Percentiles rank a stretch among this genome's conserved stretches.
Evolutionary conservation across 192 early-diverging fungal species (phyloP).

Genomic region (Mortierella antarctica): DNA sequence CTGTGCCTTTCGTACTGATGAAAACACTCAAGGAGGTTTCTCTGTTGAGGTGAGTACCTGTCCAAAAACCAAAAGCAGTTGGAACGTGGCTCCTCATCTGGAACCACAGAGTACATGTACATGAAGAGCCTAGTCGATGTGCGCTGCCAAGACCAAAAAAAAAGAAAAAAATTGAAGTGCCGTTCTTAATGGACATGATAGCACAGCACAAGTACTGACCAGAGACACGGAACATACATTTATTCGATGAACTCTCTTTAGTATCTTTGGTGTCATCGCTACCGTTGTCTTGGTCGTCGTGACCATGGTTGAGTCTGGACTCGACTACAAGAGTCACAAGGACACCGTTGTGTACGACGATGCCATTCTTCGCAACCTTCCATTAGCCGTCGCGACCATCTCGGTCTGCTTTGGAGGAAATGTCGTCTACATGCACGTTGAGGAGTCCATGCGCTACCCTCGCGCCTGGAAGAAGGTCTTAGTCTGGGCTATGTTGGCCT

Average conservation of each 20-base stretch:
- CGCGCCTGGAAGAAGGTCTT: conserved; percentile 66
- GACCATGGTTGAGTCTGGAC: conserved; percentile 59
- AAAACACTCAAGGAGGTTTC: conserved; percentile 78
- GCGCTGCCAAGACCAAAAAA: too few relatives aligned
- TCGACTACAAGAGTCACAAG: conserved; percentile 61
- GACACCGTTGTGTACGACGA: conserved; percentile 48
- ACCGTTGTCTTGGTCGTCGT: conserved; percentile 70
- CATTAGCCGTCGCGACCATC: conserved; percentile 71
- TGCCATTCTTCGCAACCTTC: conserved; percentile 63
- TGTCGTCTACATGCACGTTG: conserved; percentile 77
- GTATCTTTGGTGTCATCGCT: conserved; percentile 71
- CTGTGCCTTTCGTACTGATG: conserved; percentile 71
- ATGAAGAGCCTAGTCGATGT: too few relatives aligned
- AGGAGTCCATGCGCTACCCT: conserved; percentile 71
- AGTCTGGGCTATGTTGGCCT: conserved; percentile 60
- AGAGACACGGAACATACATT: too few relatives aligned
- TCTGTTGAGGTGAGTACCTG: conserved; percentile 54
- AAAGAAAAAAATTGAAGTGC: too few relatives aligned
- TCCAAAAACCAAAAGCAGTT: background rate
- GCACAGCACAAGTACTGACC: too few relatives aligned
- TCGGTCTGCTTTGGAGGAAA: conserved; percentile 78
- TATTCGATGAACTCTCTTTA: conserved; percentile 2
- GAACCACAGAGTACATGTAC: too few relatives aligned
- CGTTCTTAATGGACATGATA: too few relatives aligned
- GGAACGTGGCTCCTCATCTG: background rate